A percentile compares a stretch with the other conserved stretches of the same genome.
phyloP scores from a whole-genome alignment of 768 basidiomycete species.

The Epithele typhae region DNA sequence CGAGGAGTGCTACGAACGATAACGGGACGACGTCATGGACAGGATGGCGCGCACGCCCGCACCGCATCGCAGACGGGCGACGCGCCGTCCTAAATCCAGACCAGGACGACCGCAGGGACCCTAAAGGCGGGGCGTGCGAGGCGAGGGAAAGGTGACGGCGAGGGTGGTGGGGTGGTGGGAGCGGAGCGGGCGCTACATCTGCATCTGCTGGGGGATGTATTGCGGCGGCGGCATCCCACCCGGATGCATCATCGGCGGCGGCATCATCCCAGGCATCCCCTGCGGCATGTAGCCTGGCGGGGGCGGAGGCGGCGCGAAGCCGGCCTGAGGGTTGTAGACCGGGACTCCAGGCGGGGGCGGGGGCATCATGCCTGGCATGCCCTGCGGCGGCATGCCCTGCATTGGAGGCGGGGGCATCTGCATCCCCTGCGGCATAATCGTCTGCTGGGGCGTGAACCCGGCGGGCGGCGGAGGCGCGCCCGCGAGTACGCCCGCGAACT shows the following conservation, averaged over 20 bases:
- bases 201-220: slow-evolving; percentile 4
- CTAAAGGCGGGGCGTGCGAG: too few relatives aligned
- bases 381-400: slow-evolving; percentile 28
- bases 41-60: too few relatives aligned
- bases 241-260: slow-evolving; percentile 32
- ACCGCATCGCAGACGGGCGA: too few relatives aligned
- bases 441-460: slow-evolving; percentile 73
- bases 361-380: slow-evolving; percentile 38
- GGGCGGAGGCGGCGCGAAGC: slow-evolving; percentile 55
- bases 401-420: slow-evolving; percentile 17
- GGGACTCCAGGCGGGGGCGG: slow-evolving; percentile 37
- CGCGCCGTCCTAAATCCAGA: too few relatives aligned
- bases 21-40: too few relatives aligned
- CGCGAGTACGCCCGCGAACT: slow-evolving; percentile 86
- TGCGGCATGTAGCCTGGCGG: slow-evolving; percentile 56
- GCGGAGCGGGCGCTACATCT: too few relatives aligned
- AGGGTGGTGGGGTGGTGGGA: too few relatives aligned
- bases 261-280: slow-evolving; percentile 43
- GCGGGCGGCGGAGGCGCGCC: slow-evolving; percentile 63
- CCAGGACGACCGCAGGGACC: too few relatives aligned
- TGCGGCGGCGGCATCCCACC: slow-evolving; percentile 9
- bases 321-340: slow-evolving; percentile 40
- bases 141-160: too few relatives aligned
- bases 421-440: slow-evolving; percentile 45
- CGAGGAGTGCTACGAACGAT: too few relatives aligned